Base-by-base conservation (phyloP, 805 yeast genomes). In the Cephaloascus fragrans region DNA sequence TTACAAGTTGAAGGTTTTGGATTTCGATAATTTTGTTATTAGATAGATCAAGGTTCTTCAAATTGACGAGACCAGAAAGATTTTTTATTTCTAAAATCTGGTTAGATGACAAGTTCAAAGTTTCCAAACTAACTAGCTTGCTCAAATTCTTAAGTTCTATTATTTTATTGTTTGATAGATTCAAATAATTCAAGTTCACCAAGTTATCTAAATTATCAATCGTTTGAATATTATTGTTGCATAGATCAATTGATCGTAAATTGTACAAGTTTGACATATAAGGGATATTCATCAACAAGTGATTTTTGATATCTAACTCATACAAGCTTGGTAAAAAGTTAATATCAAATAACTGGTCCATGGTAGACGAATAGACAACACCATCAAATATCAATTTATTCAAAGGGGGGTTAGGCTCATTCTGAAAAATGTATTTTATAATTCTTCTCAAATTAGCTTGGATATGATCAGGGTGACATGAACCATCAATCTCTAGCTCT, bases 101-200 rank as follows among this genome's bases (percentile, higher is more conserved):
- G 58, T 93, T 93, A 53, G 90, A 97, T 32, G 94, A 95, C 59
- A 93, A 78, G 54, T 77, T 93, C 34, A 93, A 55, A 44, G 82
- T 77, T 47, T 76, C 77, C 47, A 93, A 59, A 4, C 79, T 66
- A 1, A 60, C 64, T 47, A 90, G 62, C 3, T 71, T 64, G 35
- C 78, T 83, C 34, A 90, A 48, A 55, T 88, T 85, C 61, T 85
- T 84, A 51, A 90, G 83, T 55, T 82, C 83, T 50, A 82, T 80
- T 52, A 90, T 85, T 53, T 81, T 84, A 60, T 93, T 93, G 63
- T 90, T 93, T 18, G 95, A 84, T 18, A 93, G 67, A 61, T 93
- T 98, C 48, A 93, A 64, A 39, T 53, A 70, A 41, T 58, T 70
- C 44, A 88, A 59, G 31, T 75, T 71, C 3, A 55, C 59, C 47